phyloP scores from a whole-genome alignment of 2,329 filamentous ascomycete species.

The Cladosporium sp. region DNA sequence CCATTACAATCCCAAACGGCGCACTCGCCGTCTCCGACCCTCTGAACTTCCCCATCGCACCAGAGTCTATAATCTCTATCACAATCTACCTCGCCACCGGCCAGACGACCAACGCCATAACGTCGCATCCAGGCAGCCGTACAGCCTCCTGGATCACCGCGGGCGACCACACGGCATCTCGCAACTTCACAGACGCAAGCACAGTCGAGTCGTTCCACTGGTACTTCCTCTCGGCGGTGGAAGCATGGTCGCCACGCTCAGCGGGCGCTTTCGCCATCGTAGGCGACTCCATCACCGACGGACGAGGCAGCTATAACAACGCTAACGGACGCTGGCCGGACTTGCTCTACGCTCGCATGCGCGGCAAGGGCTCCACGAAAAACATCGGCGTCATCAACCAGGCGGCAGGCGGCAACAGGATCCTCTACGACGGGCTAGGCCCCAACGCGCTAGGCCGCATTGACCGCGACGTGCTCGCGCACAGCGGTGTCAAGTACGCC shows the following conservation, averaged over 20 bases:
- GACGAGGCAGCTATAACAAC: constrained; percentile 56
- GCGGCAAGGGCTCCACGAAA: constrained; percentile 41
- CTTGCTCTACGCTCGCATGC: constrained; percentile 50
- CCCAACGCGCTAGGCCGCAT: constrained; percentile 58
- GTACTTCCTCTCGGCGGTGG: constrained; percentile 58
- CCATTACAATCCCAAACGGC: constrained; percentile 52
- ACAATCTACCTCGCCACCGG: constrained; percentile 56
- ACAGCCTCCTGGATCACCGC: constrained; percentile 57
- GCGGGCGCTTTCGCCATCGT: constrained; percentile 51
- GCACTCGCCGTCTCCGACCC: constrained; percentile 59
- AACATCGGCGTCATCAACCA: constrained; percentile 59
- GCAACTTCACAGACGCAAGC: constrained; percentile 40
- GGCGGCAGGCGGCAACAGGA: constrained; percentile 64
- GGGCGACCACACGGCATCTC: constrained; percentile 53
- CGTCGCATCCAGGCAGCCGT: constrained; percentile 61
- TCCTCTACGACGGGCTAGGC: constrained; percentile 59
- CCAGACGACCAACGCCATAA: constrained; percentile 55
- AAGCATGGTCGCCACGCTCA: constrained; percentile 47
- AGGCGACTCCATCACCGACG: constrained; percentile 64
- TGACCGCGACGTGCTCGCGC: constrained; percentile 60
- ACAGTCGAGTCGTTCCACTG: constrained; percentile 42
- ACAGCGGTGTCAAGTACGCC: constrained; percentile 55
- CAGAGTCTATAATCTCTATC: constrained; percentile 53
- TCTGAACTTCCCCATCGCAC: constrained; percentile 49
- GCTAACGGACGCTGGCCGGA: constrained; percentile 60